phyloP scores from a whole-genome alignment of 768 basidiomycete genomes.

The Boletus rubropictus region DNA sequence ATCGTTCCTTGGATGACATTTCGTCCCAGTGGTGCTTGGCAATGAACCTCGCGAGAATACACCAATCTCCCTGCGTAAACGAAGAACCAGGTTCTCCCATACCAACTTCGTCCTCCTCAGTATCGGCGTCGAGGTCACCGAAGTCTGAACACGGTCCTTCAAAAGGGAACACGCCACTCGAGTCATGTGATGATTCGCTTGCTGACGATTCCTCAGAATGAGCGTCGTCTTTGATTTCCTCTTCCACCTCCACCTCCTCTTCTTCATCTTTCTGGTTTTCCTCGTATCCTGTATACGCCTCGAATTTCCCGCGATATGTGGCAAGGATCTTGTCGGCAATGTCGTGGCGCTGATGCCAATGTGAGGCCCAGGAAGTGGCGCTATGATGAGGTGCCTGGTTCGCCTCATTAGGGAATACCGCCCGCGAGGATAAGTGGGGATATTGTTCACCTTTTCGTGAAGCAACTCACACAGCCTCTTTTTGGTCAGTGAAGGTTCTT shows the following conservation, averaged over 20 bases:
- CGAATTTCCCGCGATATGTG: constrained; percentile 24
- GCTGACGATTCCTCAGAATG: constrained; percentile 22
- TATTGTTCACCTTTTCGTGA: constrained; percentile 43
- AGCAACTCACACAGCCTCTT: constrained; percentile 50
- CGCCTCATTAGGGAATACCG: constrained; percentile 7
- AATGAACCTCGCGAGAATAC: constrained; percentile 55
- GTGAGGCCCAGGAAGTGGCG: constrained; percentile 57
- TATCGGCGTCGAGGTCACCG: constrained; percentile 17
- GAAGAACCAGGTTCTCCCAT: constrained; percentile 50
- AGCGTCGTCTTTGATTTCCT: constrained; percentile 17
- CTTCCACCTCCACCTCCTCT: constrained; percentile 25
- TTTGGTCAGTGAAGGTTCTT: constrained; percentile 48
- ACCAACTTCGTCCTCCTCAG: constrained; percentile 28
- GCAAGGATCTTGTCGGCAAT: constrained; percentile 58
- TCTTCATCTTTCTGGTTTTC: constrained; percentile 37
- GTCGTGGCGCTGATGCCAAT: constrained; percentile 62
- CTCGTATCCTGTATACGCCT: constrained; percentile 32
- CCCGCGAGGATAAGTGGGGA: background rate
- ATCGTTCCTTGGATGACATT: constrained; percentile 41
- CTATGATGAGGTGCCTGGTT: constrained; percentile 62
- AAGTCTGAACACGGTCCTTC: constrained; percentile 16
- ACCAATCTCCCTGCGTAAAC: constrained; percentile 59
- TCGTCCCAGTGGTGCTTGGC: constrained; percentile 44
- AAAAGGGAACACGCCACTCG: constrained; percentile 20
- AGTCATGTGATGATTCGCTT: constrained; percentile 9